Percentiles rank a stretch among this genome's conserved stretches.
These are phyloP conservation scores for Avena insularis DNA, from an alignment of 176 grass and related monocot species.

Conservation along the genomic window DNA sequence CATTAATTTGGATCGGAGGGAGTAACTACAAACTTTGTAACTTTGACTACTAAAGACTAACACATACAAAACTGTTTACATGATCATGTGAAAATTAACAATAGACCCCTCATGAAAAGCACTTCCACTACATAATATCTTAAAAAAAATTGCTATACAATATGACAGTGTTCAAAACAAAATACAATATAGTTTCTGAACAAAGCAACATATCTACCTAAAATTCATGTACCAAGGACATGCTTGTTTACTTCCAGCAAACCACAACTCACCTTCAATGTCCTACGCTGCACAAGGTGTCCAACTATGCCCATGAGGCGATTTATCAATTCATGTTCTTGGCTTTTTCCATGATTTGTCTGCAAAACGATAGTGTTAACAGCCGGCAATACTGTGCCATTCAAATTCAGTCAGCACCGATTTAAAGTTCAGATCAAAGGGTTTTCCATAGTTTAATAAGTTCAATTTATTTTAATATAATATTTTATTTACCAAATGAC, in stretches of 20 bases:
- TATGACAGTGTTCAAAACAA: background rate
- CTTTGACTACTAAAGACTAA: background rate
- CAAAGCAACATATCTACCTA: conserved; percentile 7
- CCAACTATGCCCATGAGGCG: conserved; percentile 97
- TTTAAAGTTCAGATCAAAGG: conserved; percentile 12
- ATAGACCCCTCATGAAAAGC: conserved; percentile 1
- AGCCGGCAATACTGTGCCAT: background rate
- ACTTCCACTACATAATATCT: conserved; percentile 3
- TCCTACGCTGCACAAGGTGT: conserved; percentile 92
- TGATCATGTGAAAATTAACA: background rate
- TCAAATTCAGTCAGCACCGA: background rate
- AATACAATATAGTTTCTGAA: background rate
- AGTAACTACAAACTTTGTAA: background rate
- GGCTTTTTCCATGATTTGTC: conserved; percentile 83
- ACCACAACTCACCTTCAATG: conserved; percentile 71
- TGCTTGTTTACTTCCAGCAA: conserved; percentile 40
- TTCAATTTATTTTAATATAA: background rate
- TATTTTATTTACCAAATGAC: background rate
- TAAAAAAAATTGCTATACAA: background rate
- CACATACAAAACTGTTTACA: conserved; percentile 15
- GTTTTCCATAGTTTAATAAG: background rate
- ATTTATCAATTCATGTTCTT: conserved; percentile 84
- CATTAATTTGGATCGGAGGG: too few species aligned
- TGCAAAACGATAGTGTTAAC: conserved; percentile 51
- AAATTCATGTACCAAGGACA: conserved; percentile 15